phyloP scores from a whole-genome alignment of 108 stramenopile genomes.

The Epithemia pelagica region DNA sequence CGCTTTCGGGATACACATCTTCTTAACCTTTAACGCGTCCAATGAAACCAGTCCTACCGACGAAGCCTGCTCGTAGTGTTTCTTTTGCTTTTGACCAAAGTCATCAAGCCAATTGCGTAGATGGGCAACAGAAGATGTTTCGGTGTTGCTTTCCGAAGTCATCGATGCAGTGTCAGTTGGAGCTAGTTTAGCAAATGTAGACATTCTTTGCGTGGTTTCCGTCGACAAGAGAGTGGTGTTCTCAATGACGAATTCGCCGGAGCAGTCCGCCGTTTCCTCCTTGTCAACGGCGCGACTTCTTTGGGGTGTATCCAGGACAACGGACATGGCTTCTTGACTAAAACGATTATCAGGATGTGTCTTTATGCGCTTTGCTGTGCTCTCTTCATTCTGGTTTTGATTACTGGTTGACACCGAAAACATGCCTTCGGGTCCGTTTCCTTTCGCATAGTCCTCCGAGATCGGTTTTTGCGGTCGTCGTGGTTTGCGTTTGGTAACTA shows the following conservation, averaged over 20 bases:
- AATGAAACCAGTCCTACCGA: slow-evolving; percentile 3
- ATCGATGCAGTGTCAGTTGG: slow-evolving; percentile 3
- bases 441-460: too few relatives aligned
- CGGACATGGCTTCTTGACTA: background rate
- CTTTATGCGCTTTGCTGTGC: background rate
- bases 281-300: background rate
- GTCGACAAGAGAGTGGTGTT: background rate
- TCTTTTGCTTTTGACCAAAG: slow-evolving; percentile 37
- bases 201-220: background rate
- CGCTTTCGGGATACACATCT: background rate
- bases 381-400: background rate
- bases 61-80: slow-evolving; percentile 18
- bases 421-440: too few relatives aligned
- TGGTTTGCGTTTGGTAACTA: background rate
- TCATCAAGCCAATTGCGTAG: slow-evolving; percentile 36
- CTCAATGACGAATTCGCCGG: background rate
- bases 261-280: background rate
- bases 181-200: background rate
- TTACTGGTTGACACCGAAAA: too few relatives aligned
- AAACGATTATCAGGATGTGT: background rate
- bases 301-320: background rate
- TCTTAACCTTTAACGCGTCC: background rate
- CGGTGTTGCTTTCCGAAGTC: slow-evolving; percentile 26
- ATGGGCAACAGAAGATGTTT: slow-evolving; percentile 28
- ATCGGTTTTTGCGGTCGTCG: background rate